phyloP scores from a whole-genome alignment of 2,329 filamentous ascomycete genomes.

The Penicillium sp. region DNA sequence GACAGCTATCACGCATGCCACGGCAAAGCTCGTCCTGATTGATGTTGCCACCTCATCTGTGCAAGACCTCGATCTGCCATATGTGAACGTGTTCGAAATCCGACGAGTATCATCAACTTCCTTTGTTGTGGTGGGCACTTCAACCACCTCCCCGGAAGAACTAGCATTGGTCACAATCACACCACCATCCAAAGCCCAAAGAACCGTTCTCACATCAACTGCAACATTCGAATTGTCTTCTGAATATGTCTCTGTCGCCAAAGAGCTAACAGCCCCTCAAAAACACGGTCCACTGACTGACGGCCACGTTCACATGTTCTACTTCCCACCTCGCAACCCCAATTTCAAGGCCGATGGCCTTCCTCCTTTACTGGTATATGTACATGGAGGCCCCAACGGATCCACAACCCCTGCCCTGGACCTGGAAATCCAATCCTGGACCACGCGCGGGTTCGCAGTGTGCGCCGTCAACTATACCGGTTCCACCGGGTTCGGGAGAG shows the following conservation, averaged over 20 bases:
- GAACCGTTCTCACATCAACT: slow-evolving; percentile 15
- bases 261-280: slow-evolving; percentile 38
- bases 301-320: slow-evolving; percentile 45
- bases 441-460: slow-evolving; percentile 55
- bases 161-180: slow-evolving; percentile 17
- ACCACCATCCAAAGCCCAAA: slow-evolving; percentile 3
- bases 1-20: slow-evolving; percentile 19
- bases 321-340: slow-evolving; percentile 53
- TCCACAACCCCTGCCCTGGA: slow-evolving; percentile 46
- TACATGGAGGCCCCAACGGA: slow-evolving; percentile 55
- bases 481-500: slow-evolving; percentile 52
- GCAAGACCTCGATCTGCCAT: slow-evolving; percentile 17
- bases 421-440: slow-evolving; percentile 53
- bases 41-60: slow-evolving; percentile 11
- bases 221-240: slow-evolving; percentile 14
- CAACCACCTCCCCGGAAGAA: slow-evolving; percentile 19
- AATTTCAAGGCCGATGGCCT: slow-evolving; percentile 41
- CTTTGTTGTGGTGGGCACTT: slow-evolving; percentile 22
- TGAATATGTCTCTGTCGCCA: slow-evolving; percentile 29
- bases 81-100: slow-evolving; percentile 19
- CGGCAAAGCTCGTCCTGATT: slow-evolving; percentile 19
- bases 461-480: slow-evolving; percentile 55
- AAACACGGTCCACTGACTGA: slow-evolving; percentile 26
- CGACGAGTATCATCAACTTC: slow-evolving; percentile 16
- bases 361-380: slow-evolving; percentile 52